Base-by-base conservation (phyloP, 257 asterid species). In the Echium plantagineum region DNA sequence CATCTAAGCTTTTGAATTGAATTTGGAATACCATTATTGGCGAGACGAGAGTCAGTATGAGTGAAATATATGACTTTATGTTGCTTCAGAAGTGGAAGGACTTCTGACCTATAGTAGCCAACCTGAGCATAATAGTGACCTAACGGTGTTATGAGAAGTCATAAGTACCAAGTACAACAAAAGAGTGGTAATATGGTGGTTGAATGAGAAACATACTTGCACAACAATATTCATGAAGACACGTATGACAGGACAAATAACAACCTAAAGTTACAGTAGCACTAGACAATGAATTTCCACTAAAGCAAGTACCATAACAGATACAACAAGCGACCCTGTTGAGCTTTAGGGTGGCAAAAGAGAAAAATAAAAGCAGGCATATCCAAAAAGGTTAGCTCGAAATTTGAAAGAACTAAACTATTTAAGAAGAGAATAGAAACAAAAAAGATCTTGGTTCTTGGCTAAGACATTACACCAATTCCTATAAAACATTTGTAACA, bases 11-110 rank as follows among this genome's bases (percentile, higher is more conserved):
- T 88, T 69, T 91, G 96, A 74, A 91, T 85, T 26, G 90, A 84
- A 63, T 62, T 70, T 24, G 94, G 82, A 58, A 88, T 65, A 46
- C 80, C 94, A 61, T 91, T 91, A 83, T 91, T 91, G 67, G 98
- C 95, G n/a, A 91, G 79, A 67, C 98, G 86, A 58, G 98, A 91
- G 76, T 91, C 96, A 10, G 95, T 80, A 74, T 91, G 96, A 64
- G 98, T 91, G 17, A 91, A 82, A 65, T 85, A 85, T 57, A 93
- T 78, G 71, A 89, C 88, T 80, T 89, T 86, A 62, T 93, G 91
- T 89, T 84, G 91, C 94, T 89, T 86, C 78, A 89, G 68, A 54
- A 89, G 86, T 2, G 94, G 94, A 69, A 86, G 91, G 61, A 86
- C 84, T 71, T 93, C 97, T 12, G 81, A 47, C 78, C 78, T 86